These are phyloP conservation scores for Suillus subalutaceus DNA, from an alignment of 768 basidiomycete genomes.

Conservation along the genomic window DNA sequence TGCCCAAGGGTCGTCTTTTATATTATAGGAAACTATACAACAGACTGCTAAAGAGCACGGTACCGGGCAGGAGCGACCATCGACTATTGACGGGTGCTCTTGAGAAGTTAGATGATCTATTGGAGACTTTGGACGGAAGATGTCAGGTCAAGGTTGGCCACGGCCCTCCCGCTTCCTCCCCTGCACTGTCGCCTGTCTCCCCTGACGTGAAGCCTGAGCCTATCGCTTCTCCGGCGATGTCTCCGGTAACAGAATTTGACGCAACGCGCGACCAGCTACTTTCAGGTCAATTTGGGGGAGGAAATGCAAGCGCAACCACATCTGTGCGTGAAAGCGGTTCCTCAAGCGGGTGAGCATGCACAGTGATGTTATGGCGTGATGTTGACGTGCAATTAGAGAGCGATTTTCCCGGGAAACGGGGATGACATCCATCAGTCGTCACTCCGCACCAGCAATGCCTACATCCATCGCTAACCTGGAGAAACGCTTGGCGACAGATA, in stretches of 20 bases:
- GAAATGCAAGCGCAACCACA: conserved; percentile 48
- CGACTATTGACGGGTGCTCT: conserved; percentile 77
- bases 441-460: conserved; percentile 52
- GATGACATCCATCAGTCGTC: conserved; percentile 53
- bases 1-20: conserved; percentile 81
- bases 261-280: conserved; percentile 13
- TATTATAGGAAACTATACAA: conserved; percentile 94
- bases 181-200: conserved; percentile 2
- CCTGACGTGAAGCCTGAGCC: not conserved
- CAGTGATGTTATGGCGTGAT: not conserved
- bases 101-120: conserved; percentile 76
- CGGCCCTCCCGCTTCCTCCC: conserved; percentile 5
- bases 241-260: conserved; percentile 10
- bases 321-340: conserved; percentile 55
- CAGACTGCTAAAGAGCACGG: conserved; percentile 82
- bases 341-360: conserved; percentile 55
- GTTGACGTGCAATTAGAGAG: conserved; percentile 43
- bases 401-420: conserved; percentile 63
- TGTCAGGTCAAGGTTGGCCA: conserved; percentile 38
- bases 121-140: conserved; percentile 67
- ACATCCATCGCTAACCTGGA: conserved; percentile 81
- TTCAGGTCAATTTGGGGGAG: conserved; percentile 25
- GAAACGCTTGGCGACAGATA: conserved; percentile 70
- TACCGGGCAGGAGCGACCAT: conserved; percentile 86
- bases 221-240: conserved; percentile 7